Evolutionary conservation across 2,329 filamentous ascomycete genomes (phyloP).

Genomic region (Aspergillus fructus): DNA sequence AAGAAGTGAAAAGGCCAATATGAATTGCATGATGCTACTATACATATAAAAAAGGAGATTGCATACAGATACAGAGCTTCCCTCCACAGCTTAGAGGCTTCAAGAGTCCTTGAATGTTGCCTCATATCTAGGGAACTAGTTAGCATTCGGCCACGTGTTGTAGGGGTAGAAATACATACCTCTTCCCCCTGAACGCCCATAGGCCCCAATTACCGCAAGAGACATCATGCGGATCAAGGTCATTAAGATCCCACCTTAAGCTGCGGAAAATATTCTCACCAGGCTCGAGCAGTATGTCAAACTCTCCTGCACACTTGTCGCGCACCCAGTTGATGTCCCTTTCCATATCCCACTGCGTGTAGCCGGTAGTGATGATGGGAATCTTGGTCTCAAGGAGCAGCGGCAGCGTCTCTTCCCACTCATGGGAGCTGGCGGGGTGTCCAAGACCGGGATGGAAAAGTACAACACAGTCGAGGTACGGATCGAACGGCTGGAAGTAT

Average conservation of each 20-base stretch:
- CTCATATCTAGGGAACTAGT: constrained; percentile 34
- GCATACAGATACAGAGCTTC: not conserved
- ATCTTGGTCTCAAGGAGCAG: constrained; percentile 92
- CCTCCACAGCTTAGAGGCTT: not conserved
- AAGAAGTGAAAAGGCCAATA: not conserved
- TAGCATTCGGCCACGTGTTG: not conserved
- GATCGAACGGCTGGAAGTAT: constrained; percentile 90
- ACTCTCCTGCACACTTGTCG: constrained; percentile 82
- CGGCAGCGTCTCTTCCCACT: constrained; percentile 90
- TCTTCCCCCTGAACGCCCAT: constrained; percentile 96
- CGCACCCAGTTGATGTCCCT: constrained; percentile 88
- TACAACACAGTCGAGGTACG: constrained; percentile 97
- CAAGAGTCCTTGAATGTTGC: constrained; percentile 33
- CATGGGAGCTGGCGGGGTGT: constrained; percentile 87
- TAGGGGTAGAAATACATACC: constrained; percentile 54
- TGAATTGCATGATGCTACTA: constrained; percentile 6
- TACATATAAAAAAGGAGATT: not conserved
- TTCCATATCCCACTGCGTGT: constrained; percentile 93
- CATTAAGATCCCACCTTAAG: constrained; percentile 94
- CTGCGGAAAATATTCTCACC: constrained; percentile 94
- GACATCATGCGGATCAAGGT: constrained; percentile 88
- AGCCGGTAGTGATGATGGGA: constrained; percentile 90
- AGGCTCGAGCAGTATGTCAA: constrained; percentile 86
- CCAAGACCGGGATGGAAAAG: constrained; percentile 96
- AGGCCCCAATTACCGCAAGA: constrained; percentile 96